Base-by-base conservation (phyloP, 1,284 basidiomycete genomes). In the Boletus putidus region DNA sequence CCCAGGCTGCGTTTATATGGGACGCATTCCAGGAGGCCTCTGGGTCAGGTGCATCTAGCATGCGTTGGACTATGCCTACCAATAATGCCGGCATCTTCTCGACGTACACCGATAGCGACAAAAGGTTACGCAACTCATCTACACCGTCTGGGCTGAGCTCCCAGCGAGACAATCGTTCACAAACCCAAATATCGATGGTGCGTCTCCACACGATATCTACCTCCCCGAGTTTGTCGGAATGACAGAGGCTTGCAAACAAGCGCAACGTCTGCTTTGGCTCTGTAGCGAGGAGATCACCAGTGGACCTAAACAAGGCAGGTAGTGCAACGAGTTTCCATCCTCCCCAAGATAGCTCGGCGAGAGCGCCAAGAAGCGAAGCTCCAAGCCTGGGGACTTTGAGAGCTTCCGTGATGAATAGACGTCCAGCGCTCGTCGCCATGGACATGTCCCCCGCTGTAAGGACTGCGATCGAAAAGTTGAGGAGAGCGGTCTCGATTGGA, bases 281-380 rank as follows among this genome's bases (percentile, higher is more conserved):
- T 4, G 59, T 59, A 25, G 81, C 73, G 16, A 87, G 68, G 25
- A 84, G 65, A 50, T 76, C 76, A 3, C 76, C 72, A 1, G 82
- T 82, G 37, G 76, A 75, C 65, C 83, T 83, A 27, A 84, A 65
- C 25, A 90, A 68, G 20, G 79, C 72, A 1, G 88, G 85, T 3
- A 85, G 68, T 25, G 82, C 86, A 27, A 91, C 70, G 39, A 84
- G 75, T 65, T 83, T 88, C 87, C 89, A 91, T 3, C 88, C 89
- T 36, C 82, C 83, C 88, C 89, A 92, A 2, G 77, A 78, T 12
- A 86, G 69, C 50, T 88, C 85, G 2, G 83, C 79, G 11, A 91
- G 77, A 5, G 80, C 75, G 3, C 84, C 85, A 33, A 82, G 79
- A 15, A 91, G 72, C 39, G 79, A 78, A 18, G 85, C 65, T 1